These are phyloP conservation scores for Phytopythium montanum DNA, from an alignment of 352 stramenopile genomes.

Conservation along the genomic window DNA sequence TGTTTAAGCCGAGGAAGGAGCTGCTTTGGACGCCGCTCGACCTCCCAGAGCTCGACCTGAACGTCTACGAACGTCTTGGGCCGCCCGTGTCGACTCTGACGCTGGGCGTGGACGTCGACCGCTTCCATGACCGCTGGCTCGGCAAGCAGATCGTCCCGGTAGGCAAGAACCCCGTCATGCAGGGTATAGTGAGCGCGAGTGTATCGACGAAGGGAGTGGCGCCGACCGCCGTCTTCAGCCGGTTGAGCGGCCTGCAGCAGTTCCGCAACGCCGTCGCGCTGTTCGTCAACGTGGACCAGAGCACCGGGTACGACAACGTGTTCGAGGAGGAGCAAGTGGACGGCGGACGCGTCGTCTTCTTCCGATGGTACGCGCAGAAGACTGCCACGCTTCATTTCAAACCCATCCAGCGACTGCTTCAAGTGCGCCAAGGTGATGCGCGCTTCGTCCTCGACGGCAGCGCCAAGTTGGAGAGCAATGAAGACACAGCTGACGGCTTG, in stretches of 20 bases:
- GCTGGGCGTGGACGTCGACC: conserved; percentile 30
- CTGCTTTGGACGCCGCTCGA: background rate
- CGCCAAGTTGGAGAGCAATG: no score
- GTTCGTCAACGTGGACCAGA: conserved; percentile 47
- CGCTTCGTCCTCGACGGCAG: conserved; percentile 21
- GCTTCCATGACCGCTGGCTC: conserved; percentile 46
- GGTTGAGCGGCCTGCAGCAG: conserved; percentile 45
- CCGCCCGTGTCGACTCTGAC: conserved; percentile 10
- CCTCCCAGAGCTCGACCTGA: background rate
- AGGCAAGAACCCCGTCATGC: conserved; percentile 50
- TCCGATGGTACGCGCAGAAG: conserved; percentile 56
- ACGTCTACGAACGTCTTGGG: background rate
- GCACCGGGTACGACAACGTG: conserved; percentile 35
- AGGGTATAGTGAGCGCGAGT: conserved; percentile 32
- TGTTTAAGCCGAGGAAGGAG: background rate
- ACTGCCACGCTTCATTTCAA: conserved; percentile 20
- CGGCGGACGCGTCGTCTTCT: conserved; percentile 25
- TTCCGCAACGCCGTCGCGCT: conserved; percentile 54
- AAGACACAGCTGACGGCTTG: conserved; percentile 7
- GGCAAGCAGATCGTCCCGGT: conserved; percentile 47
- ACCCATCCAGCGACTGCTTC: conserved; percentile 31
- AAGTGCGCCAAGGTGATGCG: conserved; percentile 23
- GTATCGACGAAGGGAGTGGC: background rate
- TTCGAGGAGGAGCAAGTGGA: conserved; percentile 26
- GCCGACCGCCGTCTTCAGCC: conserved; percentile 22